Percentiles rank a stretch among this genome's conserved stretches.
phyloP scores from a whole-genome alignment of 768 basidiomycete species.

The Boletellus emodensis region DNA sequence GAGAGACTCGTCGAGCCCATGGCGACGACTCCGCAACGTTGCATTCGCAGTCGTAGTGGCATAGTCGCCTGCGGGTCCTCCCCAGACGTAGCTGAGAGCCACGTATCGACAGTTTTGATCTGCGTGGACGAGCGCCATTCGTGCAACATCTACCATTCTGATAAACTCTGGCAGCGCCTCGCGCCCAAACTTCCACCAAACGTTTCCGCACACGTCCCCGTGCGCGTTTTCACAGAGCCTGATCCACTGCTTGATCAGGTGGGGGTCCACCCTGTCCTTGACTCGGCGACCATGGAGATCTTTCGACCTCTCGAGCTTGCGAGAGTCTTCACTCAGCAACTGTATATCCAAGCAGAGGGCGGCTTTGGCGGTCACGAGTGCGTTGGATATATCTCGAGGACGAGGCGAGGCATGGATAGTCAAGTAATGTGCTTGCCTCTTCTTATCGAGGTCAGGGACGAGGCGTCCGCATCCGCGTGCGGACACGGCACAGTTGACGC shows the following conservation, averaged over 20 bases:
- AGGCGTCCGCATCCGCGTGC: too few relatives aligned
- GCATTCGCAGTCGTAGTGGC: too few relatives aligned
- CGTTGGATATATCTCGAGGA: background rate
- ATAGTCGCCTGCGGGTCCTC: too few relatives aligned
- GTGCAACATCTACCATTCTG: constrained; percentile 11
- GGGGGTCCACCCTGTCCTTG: constrained; percentile 3
- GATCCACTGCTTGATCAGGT: constrained; percentile 15
- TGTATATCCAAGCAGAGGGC: constrained; percentile 12
- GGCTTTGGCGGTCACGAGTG: background rate
- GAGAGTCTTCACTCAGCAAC: constrained; percentile 17
- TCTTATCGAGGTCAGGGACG: too few relatives aligned
- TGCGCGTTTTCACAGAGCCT: constrained; percentile 14
- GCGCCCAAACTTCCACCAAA: constrained; percentile 8
- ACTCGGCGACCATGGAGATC: constrained; percentile 5
- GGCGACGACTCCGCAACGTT: background rate
- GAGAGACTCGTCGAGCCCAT: constrained; percentile 4
- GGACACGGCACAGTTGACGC: constrained; percentile 4
- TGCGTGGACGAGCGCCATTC: constrained; percentile 9
- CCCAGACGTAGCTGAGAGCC: background rate
- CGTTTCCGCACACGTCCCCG: constrained; percentile 7
- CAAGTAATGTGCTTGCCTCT: too few relatives aligned
- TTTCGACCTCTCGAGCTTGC: constrained; percentile 3
- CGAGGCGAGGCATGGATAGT: too few relatives aligned
- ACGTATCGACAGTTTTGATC: constrained; percentile 9
- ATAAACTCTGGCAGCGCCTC: constrained; percentile 9